Base-by-base conservation (phyloP, 495 filamentous ascomycete genomes). In the Trichoderma asperelloides region DNA sequence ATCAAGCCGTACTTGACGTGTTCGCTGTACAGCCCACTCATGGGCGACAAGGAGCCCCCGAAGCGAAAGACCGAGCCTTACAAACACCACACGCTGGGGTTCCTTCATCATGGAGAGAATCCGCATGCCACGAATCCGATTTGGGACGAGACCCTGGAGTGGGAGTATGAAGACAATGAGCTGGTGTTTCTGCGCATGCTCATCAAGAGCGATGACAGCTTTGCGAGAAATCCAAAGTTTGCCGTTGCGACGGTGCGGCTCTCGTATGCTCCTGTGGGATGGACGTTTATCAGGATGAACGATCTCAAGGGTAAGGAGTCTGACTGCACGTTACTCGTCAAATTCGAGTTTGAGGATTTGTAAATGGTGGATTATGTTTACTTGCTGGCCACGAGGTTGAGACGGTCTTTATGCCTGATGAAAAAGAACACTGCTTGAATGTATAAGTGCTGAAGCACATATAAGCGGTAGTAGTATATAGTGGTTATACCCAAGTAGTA, bases 121-220 rank as follows among this genome's bases (percentile, higher is more conserved):
- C 79, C 81, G 23, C 72, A 76, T 8, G 57, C 71, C 12, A 81
- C 73, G 0, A 78, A 83, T 65, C 83, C 84, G 5, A 37, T 85
- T 16, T 86, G 81, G 82, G 77, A 84, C 63, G 78, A 84, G 72
- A 72, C 68, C 39, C 70, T 85, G 6, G 82, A 84, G 68, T 86
- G 83, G 83, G 78, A 82, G 67, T 86, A 74, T 68, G 82, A 84
- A 2, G 81, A 83, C 43, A 82, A 81, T 67, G 81, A 85, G 71
- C 63, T 86, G 47, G 78, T 78, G 0, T 86, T 86, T 55, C 49
- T 86, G 28, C 71, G 84, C 0, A 72, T 86, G 28, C 71, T 86
- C 25, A 74, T 86, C 70, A 86, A 86, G 72, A 80, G 75, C 66
- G 82, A 86, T 41, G 79, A 80, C 40, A 80, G 77, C 66, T 85